Conservation (phyloP, 768 basidiomycete genomes). For the Suillus lakei region DNA sequence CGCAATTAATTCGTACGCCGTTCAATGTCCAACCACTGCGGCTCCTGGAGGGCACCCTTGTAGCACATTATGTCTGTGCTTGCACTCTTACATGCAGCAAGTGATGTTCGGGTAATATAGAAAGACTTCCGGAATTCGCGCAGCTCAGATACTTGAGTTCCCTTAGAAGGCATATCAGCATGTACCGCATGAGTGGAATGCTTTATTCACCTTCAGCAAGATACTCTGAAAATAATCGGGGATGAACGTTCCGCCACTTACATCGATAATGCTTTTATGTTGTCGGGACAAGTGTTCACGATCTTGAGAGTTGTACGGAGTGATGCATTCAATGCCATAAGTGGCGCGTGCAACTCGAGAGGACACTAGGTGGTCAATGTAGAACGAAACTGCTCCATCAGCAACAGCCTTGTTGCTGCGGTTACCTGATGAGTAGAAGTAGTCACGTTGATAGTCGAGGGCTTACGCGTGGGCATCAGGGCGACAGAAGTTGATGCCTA, state of each 20-base stretch:
- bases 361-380: constrained; percentile 50
- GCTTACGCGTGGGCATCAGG: constrained; percentile 57
- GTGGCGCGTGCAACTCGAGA: constrained; percentile 47
- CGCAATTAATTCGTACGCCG: neutral
- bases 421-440: neutral
- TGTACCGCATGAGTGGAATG: neutral
- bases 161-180: constrained; percentile 26
- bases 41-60: constrained; percentile 10
- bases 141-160: constrained; percentile 15
- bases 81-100: neutral
- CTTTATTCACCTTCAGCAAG: constrained; percentile 37
- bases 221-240: constrained; percentile 43
- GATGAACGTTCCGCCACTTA: constrained; percentile 35
- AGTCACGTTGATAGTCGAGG: neutral
- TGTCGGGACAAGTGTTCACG: constrained; percentile 43
- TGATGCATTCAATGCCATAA: constrained; percentile 38
- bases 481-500: constrained; percentile 46
- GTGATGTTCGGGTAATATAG: neutral
- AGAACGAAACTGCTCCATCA: constrained; percentile 47
- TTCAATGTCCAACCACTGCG: constrained; percentile 13
- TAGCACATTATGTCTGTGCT: constrained; percentile 5
- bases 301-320: constrained; percentile 29
- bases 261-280: constrained; percentile 19
- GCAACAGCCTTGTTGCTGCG: constrained; percentile 53
- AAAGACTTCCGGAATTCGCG: constrained; percentile 12